Evolutionary conservation across 192 early-diverging fungal species (phyloP).

Genomic region (Lobosporangium transversale): DNA sequence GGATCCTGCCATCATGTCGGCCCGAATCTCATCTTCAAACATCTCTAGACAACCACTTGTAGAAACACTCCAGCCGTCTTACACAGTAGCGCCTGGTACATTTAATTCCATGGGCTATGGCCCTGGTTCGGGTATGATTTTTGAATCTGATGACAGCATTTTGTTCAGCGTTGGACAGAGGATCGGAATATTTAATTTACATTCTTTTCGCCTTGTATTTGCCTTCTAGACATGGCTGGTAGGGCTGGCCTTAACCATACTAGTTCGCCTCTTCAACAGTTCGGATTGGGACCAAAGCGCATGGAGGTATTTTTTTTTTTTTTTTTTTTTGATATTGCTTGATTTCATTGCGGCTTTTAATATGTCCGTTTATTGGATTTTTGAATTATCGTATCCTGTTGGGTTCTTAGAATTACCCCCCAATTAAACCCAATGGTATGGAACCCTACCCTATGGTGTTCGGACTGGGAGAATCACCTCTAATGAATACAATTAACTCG

Average conservation of each 20-base stretch:
- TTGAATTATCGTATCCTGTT: not conserved
- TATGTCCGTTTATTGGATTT: not conserved
- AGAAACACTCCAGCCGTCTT: conserved; percentile 22
- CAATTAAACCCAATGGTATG: conserved; percentile 26
- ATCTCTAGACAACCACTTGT: conserved; percentile 25
- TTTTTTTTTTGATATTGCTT: not conserved
- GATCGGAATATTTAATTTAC: not conserved
- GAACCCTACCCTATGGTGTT: conserved; percentile 35
- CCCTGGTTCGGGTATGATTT: conserved; percentile 19
- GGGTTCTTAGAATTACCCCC: conserved; percentile 14
- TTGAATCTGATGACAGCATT: no score
- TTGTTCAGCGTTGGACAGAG: not conserved
- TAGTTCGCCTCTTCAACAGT: conserved; percentile 25
- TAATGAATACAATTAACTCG: conserved; percentile 39
- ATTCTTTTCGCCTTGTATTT: not conserved
- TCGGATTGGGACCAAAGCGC: conserved; percentile 22
- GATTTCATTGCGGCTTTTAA: not conserved
- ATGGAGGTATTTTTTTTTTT: conserved; percentile 29
- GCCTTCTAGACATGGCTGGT: not conserved
- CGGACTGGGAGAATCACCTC: conserved; percentile 39
- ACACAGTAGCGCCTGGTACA: not conserved
- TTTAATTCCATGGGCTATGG: conserved; percentile 15
- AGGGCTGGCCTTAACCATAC: not conserved
- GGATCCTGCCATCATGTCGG: conserved; percentile 72
- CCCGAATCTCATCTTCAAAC: conserved; percentile 44